Evolutionary conservation across 768 basidiomycete species (phyloP).

Genomic region (Tricholoma furcatifolium): DNA sequence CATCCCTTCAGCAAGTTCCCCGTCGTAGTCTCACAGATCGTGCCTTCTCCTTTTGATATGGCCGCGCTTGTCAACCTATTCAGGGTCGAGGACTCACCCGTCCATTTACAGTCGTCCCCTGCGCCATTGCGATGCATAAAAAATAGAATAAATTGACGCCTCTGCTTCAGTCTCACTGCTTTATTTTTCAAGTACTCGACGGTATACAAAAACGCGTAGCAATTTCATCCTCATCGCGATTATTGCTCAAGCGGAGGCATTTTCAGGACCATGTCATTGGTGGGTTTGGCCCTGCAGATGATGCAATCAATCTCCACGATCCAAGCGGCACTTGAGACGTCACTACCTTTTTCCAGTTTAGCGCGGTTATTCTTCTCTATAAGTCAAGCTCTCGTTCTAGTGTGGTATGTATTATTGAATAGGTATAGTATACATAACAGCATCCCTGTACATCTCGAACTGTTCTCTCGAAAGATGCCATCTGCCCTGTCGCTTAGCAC

Average conservation of each 20-base stretch:
- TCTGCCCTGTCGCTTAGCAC: slow-evolving; percentile 28
- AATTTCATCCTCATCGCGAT: too few species aligned
- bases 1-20: neutral
- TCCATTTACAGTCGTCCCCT: neutral
- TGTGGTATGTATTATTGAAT: neutral
- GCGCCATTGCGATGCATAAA: too few species aligned
- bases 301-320: slow-evolving; percentile 6
- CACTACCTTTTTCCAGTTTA: neutral
- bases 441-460: neutral
- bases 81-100: neutral
- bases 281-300: neutral
- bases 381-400: neutral
- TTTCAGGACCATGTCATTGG: too few species aligned
- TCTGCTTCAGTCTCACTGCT: too few species aligned
- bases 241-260: too few species aligned
- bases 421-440: neutral
- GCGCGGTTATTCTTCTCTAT: neutral
- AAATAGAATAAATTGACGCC: too few species aligned
- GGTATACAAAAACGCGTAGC: too few species aligned
- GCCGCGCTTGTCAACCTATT: neutral
- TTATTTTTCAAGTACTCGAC: too few species aligned
- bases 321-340: too few species aligned
- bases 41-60: slow-evolving; percentile 13
- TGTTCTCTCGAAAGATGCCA: neutral
- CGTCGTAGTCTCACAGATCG: slow-evolving; percentile 4